Evolutionary conservation across 345 rosid species (phyloP), one percentile per base, ranked within the genome.

Genomic region (Gossypium thurberi): DNA sequence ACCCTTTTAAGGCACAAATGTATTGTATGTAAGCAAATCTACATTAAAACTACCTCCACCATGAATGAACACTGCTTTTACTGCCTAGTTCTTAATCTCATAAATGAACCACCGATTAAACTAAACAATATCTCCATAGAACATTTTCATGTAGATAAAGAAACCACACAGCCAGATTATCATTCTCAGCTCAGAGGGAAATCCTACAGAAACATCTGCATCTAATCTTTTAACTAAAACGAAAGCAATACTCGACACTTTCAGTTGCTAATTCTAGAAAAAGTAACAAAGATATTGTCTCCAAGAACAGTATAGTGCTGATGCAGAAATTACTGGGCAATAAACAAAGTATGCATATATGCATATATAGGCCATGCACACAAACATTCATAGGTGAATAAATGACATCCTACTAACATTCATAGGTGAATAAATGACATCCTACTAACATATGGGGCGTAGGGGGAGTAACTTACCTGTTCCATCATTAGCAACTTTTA

Each of bases 401-500:
- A 37, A 15, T n/a, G 6, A 28, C 14, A 2, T 26, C 61, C 20
- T 20, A 50, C 40, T 50, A 56, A 48, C 21, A 68, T 43, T 17
- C 7, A 40, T 17, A 17, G 33, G 26, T 25, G 5, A 15, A 25
- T 20, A 51, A 37, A 21, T n/a, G 7, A 28, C 15, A 5, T 18
- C 61, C 20, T 12, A 51, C 48, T 43, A 57, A 28, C 23, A 69
- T 43, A 28, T 11, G 66, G n/a, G 21, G 26, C 2, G 48, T 37
- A 18, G 1, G 40, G 7, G 6, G 61, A 3, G 25, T 18, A 43
- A 50, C 47, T 83, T 82, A 90, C 98, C 88, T 72, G 98, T 94
- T 84, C 98, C 98, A 77, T 92, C 98, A 81, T 94, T 94, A 58
- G 98, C 97, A 76, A 53, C 58, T 53, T 53, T 84, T 40, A 91